Percentiles rank a stretch among this genome's conserved stretches.
These are phyloP conservation scores for Plenodomus biglobosus DNA, from an alignment of 2,329 filamentous ascomycete genomes.

Conservation along the genomic window DNA sequence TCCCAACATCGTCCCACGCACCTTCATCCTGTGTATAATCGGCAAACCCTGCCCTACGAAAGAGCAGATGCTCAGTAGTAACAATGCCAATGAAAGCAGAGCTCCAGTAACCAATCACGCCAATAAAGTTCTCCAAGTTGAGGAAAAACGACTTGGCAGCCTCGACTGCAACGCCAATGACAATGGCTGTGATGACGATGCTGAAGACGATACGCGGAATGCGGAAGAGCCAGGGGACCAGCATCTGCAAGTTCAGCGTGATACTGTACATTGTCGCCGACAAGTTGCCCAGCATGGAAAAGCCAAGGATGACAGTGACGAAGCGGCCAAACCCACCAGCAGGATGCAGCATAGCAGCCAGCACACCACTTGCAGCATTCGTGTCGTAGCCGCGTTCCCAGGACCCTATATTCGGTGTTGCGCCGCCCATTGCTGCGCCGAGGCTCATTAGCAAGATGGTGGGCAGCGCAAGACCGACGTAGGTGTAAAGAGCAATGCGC, in stretches of 20 bases:
- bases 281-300: slow-evolving; percentile 59
- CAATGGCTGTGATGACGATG: slow-evolving; percentile 59
- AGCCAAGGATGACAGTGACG: slow-evolving; percentile 59
- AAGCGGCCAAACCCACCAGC: slow-evolving; percentile 65
- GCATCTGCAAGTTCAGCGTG: slow-evolving; percentile 65
- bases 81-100: slow-evolving; percentile 39
- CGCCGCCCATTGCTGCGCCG: slow-evolving; percentile 65
- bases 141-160: slow-evolving; percentile 60
- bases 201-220: slow-evolving; percentile 62
- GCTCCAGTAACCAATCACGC: slow-evolving; percentile 42
- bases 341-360: slow-evolving; percentile 61
- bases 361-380: slow-evolving; percentile 60
- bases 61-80: slow-evolving; percentile 44
- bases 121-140: slow-evolving; percentile 51
- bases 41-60: slow-evolving; percentile 36
- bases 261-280: slow-evolving; percentile 63
- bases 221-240: slow-evolving; percentile 58
- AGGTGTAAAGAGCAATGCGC: slow-evolving; percentile 59
- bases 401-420: slow-evolving; percentile 55
- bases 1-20: slow-evolving; percentile 45
- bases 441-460: slow-evolving; percentile 63
- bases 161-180: slow-evolving; percentile 61
- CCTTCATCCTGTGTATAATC: slow-evolving; percentile 43
- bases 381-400: slow-evolving; percentile 59
- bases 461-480: slow-evolving; percentile 57